Evolutionary conservation across 108 stramenopile species (phyloP).

Genomic region (Nannochloropsis granulata): DNA sequence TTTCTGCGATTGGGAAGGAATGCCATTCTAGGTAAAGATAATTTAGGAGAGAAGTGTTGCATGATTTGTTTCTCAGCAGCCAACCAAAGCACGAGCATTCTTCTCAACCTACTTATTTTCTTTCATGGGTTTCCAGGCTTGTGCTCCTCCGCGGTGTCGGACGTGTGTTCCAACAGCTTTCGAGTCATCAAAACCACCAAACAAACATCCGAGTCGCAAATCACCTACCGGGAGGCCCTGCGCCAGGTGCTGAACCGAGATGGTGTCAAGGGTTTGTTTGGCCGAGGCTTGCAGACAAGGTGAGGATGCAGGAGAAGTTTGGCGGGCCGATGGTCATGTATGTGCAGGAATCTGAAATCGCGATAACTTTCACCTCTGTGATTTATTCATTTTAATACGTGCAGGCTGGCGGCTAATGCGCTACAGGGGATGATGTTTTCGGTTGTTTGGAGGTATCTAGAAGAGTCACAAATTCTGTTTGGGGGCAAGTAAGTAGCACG

Average conservation of each 20-base stretch:
- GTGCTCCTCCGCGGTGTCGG: constrained; percentile 29
- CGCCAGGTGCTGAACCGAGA: constrained; percentile 23
- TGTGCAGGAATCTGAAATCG: not conserved
- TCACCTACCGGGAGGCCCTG: constrained; percentile 29
- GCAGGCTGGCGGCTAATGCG: not conserved
- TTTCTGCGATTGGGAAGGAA: constrained; percentile 17
- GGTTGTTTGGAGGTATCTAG: constrained; percentile 21
- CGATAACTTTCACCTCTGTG: not conserved
- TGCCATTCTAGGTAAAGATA: constrained; percentile 16
- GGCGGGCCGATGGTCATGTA: not conserved
- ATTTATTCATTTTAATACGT: not conserved
- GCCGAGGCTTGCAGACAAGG: constrained; percentile 34
- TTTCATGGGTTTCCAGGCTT: constrained; percentile 1
- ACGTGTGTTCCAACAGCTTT: constrained; percentile 31
- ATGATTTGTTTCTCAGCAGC: too few relatives aligned
- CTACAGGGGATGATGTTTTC: constrained; percentile 12
- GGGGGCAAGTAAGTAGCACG: not conserved
- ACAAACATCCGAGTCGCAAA: constrained; percentile 19
- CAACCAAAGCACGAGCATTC: too few relatives aligned
- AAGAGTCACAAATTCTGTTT: not conserved
- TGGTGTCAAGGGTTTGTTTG: constrained; percentile 30
- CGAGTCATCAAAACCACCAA: constrained; percentile 39
- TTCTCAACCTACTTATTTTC: too few relatives aligned
- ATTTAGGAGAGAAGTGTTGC: too few relatives aligned
- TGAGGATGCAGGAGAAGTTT: constrained; percentile 28